These are phyloP conservation scores for Marsdenia floribunda DNA, from an alignment of 257 asterid genomes.

Conservation along the genomic window DNA sequence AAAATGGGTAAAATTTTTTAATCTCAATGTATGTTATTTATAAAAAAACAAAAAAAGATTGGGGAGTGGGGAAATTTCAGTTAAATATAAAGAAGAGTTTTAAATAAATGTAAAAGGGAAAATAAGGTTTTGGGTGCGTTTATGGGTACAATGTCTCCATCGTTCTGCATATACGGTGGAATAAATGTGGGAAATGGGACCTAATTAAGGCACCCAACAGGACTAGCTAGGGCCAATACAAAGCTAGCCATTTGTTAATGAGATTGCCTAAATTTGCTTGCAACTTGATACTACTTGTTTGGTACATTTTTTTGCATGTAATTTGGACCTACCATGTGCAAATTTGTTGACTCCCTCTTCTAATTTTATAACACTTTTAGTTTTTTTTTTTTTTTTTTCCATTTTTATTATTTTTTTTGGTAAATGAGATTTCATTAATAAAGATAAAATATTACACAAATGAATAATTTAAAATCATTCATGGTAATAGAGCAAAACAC, in stretches of 20 bases:
- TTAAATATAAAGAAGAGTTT: no score
- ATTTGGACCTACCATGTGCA: conserved; percentile 24
- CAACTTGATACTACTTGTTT: neutral
- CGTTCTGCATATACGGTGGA: conserved; percentile 6
- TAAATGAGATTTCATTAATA: no score
- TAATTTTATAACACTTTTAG: neutral
- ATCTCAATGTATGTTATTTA: no score
- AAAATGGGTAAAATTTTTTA: no score
- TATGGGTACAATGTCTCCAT: conserved; percentile 9
- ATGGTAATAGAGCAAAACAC: no score
- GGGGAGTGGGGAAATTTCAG: no score
- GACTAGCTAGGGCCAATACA: conserved; percentile 11
- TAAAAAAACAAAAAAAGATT: no score
- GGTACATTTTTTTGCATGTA: conserved; percentile 8
- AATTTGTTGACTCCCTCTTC: neutral
- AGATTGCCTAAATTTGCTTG: neutral
- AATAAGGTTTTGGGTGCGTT: neutral
- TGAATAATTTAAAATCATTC: no score
- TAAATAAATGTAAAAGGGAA: neutral
- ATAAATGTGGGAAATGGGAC: neutral
- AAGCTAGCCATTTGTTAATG: neutral
- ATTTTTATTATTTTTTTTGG: no score
- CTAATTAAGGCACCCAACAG: neutral
- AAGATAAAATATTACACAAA: no score
- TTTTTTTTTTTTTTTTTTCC: neutral